These are phyloP conservation scores for Escovopsis sp. DNA, from an alignment of 2,329 filamentous ascomycete genomes.

Conservation along the genomic window DNA sequence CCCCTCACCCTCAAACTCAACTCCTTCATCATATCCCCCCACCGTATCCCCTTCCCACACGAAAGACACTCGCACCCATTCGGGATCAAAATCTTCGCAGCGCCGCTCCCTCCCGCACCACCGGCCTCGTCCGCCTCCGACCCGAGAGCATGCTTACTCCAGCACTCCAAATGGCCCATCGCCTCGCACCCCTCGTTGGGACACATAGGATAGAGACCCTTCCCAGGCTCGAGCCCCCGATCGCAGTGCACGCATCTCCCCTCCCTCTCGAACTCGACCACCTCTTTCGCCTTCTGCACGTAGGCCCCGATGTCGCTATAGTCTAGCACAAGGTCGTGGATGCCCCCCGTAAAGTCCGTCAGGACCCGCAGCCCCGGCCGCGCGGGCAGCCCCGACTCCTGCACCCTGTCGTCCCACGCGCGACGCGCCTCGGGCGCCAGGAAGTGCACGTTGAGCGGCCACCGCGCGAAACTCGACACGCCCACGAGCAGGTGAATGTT, in stretches of 20 bases:
- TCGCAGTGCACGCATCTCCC: constrained; percentile 39
- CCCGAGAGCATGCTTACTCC: constrained; percentile 36
- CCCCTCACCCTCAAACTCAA: constrained; percentile 60
- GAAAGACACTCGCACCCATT: constrained; percentile 52
- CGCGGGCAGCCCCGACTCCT: constrained; percentile 30
- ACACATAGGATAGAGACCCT: constrained; percentile 42
- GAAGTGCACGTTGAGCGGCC: constrained; percentile 73
- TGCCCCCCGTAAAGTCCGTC: constrained; percentile 42
- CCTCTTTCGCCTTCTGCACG: constrained; percentile 36
- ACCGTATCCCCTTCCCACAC: constrained; percentile 48
- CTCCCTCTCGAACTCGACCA: constrained; percentile 40
- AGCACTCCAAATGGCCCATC: constrained; percentile 45
- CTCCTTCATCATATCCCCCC: constrained; percentile 72
- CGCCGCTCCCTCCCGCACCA: too few species aligned
- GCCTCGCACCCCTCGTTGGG: constrained; percentile 36
- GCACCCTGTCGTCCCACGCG: constrained; percentile 49
- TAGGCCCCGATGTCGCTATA: constrained; percentile 38
- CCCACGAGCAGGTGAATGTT: constrained; percentile 71
- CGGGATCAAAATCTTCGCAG: constrained; percentile 50
- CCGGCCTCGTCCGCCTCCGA: constrained; percentile 12
- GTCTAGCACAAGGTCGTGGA: constrained; percentile 38
- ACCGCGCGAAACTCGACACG: constrained; percentile 63
- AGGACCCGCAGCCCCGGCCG: constrained; percentile 35
- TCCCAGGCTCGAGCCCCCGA: constrained; percentile 26
- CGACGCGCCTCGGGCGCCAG: constrained; percentile 54